These are phyloP conservation scores for Saccharomycopsis sp. DNA, from an alignment of 805 yeast species.

Conservation along the genomic window DNA sequence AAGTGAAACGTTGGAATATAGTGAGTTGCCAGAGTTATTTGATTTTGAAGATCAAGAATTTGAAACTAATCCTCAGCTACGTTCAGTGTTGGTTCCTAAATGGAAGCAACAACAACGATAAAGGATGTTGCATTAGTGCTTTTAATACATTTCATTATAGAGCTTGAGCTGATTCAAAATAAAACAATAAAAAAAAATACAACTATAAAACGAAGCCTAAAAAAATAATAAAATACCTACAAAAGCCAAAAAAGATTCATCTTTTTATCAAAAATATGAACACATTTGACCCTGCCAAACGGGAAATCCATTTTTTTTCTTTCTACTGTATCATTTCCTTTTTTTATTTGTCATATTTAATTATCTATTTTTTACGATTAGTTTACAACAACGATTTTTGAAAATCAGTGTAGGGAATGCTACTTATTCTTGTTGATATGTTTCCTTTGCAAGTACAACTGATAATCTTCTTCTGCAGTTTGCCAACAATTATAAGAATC, in stretches of 20 bases:
- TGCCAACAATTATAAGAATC: slow-evolving; percentile 41
- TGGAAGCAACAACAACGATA: slow-evolving; percentile 5
- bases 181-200: too few relatives aligned
- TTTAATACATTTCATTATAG: too few relatives aligned
- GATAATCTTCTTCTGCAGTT: slow-evolving; percentile 15
- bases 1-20: slow-evolving; percentile 12
- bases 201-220: too few relatives aligned
- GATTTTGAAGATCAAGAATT: slow-evolving; percentile 42
- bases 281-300: too few relatives aligned
- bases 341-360: background rate
- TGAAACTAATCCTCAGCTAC: slow-evolving; percentile 32
- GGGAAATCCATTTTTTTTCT: too few relatives aligned
- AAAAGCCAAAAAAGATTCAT: too few relatives aligned
- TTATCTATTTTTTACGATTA: too few relatives aligned
- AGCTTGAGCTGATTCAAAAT: too few relatives aligned
- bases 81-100: slow-evolving; percentile 32
- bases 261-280: too few relatives aligned
- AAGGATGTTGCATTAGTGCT: background rate
- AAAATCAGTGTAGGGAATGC: background rate
- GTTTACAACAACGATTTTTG: background rate
- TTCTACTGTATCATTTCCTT: background rate
- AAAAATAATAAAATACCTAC: too few relatives aligned
- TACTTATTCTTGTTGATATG: background rate
- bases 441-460: slow-evolving; percentile 12
- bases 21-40: slow-evolving; percentile 36